Conservation (phyloP, 208 protist genomes). For the Trypanosoma congolense region DNA sequence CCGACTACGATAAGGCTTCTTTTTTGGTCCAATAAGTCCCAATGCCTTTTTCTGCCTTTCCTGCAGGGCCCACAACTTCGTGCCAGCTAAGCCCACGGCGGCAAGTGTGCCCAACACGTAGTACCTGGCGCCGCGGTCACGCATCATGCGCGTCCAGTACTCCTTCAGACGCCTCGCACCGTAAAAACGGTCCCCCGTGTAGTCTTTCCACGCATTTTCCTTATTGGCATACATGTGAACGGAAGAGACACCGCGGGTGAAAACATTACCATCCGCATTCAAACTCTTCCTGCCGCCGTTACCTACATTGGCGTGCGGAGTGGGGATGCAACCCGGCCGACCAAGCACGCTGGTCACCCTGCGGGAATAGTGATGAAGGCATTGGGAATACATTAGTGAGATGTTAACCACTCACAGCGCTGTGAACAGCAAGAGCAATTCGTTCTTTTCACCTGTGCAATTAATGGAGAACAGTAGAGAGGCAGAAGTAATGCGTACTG, state of each 20-base stretch:
- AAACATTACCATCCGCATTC: not conserved
- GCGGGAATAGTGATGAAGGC: not conserved
- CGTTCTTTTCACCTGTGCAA: too few relatives aligned
- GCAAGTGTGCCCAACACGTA: slow-evolving; percentile 73
- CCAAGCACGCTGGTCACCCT: not conserved
- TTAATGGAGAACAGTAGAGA: too few relatives aligned
- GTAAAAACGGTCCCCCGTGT: slow-evolving; percentile 82
- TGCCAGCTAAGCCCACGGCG: slow-evolving; percentile 31
- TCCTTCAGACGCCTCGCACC: slow-evolving; percentile 73
- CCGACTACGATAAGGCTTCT: slow-evolving; percentile 73
- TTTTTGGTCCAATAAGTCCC: slow-evolving; percentile 77
- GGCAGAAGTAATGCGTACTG: too few relatives aligned
- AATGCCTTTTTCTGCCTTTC: slow-evolving; percentile 28
- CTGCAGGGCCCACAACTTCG: slow-evolving; percentile 69
- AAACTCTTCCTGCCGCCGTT: not conserved
- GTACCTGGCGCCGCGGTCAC: slow-evolving; percentile 68
- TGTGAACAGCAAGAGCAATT: not conserved
- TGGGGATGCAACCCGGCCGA: not conserved
- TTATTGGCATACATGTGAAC: slow-evolving; percentile 88
- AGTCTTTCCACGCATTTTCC: slow-evolving; percentile 78
- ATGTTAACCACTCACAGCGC: not conserved
- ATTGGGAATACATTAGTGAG: not conserved
- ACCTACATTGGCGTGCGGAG: too few relatives aligned
- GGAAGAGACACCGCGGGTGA: slow-evolving; percentile 18
- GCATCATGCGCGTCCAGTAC: slow-evolving; percentile 64